Percentiles rank a stretch among this genome's conserved stretches.
Evolutionary conservation across 1,139 yeast species (phyloP).

Genomic region (Suhomyces guaymorum): DNA sequence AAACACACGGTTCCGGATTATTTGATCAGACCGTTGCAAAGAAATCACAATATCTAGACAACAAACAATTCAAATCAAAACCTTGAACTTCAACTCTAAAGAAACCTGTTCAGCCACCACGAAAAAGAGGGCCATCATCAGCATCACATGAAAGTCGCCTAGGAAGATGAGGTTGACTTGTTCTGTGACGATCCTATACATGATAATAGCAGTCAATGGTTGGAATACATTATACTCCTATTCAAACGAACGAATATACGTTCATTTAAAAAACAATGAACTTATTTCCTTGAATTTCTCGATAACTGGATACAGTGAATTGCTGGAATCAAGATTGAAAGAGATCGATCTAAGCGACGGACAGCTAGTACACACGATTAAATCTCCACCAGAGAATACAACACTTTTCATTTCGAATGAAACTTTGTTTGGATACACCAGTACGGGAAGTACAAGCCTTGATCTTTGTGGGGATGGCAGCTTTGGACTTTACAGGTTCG

Average conservation of each 20-base stretch:
- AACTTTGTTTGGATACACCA: conserved; percentile 34
- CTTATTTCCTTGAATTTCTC: conserved; percentile 38
- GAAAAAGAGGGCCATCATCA: too few species aligned
- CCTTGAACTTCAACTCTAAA: too few species aligned
- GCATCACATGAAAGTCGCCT: too few species aligned
- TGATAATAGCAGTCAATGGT: conserved; percentile 4
- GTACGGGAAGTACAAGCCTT: conserved; percentile 15
- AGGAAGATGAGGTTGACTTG: too few species aligned
- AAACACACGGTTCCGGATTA: conserved; percentile 11
- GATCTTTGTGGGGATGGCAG: conserved; percentile 33
- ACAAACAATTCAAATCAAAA: too few species aligned
- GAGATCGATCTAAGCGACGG: conserved; percentile 21
- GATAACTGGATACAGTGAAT: conserved; percentile 29
- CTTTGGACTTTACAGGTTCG: conserved; percentile 28
- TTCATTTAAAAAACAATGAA: conserved; percentile 40
- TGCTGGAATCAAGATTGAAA: conserved; percentile 9
- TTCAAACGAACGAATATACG: conserved; percentile 34
- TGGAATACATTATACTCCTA: conserved; percentile 45
- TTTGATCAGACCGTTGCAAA: too few species aligned
- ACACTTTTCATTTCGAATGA: conserved; percentile 34
- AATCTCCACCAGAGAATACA: conserved; percentile 35
- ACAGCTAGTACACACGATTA: conserved; percentile 25
- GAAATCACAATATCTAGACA: too few species aligned
- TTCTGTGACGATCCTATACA: conserved; percentile 1
- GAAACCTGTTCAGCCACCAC: too few species aligned